Conservation (phyloP, 805 yeast species). For the Saccharomycopsis fermentans region DNA sequence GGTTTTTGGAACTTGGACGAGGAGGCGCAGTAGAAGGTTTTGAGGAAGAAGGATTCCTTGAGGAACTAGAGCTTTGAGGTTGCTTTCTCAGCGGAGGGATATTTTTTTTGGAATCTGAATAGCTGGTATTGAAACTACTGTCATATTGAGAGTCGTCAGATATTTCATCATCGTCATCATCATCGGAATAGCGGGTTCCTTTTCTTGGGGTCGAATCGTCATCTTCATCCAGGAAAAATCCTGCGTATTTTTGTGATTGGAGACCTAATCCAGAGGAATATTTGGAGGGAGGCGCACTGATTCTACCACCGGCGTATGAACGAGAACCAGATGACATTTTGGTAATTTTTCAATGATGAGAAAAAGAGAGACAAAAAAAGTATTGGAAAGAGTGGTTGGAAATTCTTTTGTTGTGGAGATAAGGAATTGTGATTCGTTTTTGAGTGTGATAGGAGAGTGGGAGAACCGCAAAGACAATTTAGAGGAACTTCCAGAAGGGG, state of each 20-base stretch:
- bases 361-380: too few species aligned
- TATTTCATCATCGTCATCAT: slow-evolving; percentile 2
- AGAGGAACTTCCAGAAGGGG: too few species aligned
- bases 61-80: neutral
- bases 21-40: slow-evolving; percentile 11
- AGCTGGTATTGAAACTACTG: neutral
- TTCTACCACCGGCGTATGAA: neutral
- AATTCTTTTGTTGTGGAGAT: too few species aligned
- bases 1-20: slow-evolving; percentile 17
- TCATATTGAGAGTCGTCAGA: slow-evolving; percentile 5
- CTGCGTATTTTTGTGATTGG: slow-evolving; percentile 9
- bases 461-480: too few species aligned
- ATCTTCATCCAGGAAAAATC: slow-evolving; percentile 17
- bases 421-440: too few species aligned
- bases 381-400: too few species aligned
- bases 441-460: too few species aligned
- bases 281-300: slow-evolving; percentile 6
- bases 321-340: neutral
- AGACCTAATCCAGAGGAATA: neutral
- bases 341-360: too few species aligned
- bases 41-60: neutral
- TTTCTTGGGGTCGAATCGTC: slow-evolving; percentile 16
- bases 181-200: slow-evolving; percentile 16
- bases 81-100: neutral
- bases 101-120: neutral